phyloP scores from a whole-genome alignment of 2,329 filamentous ascomycete genomes.

The Stagonosporopsis cucurbitacearum region DNA sequence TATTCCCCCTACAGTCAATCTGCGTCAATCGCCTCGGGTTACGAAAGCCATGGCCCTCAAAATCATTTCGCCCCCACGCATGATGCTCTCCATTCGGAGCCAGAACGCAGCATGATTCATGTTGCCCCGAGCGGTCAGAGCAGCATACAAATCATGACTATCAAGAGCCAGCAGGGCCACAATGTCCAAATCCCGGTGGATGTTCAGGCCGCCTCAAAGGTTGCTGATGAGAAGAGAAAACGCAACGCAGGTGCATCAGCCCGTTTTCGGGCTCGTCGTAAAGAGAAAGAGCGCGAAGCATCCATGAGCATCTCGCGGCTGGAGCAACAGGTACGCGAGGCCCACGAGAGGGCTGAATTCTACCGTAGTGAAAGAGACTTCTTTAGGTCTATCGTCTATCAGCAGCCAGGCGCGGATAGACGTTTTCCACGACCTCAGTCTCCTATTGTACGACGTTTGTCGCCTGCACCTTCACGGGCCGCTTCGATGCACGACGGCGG shows the following conservation, averaged over 20 bases:
- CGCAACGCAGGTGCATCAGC: conserved; percentile 86
- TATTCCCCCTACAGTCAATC: conserved; percentile 50
- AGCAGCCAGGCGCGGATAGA: conserved; percentile 61
- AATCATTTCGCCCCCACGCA: conserved; percentile 26
- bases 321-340: conserved; percentile 71
- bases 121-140: conserved; percentile 56
- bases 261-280: conserved; percentile 79
- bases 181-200: conserved; percentile 73
- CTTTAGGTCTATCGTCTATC: conserved; percentile 63
- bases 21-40: conserved; percentile 44
- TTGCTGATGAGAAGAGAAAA: conserved; percentile 84
- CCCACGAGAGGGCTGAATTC: conserved; percentile 72
- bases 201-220: conserved; percentile 79
- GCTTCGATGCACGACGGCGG: conserved; percentile 38
- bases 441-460: conserved; percentile 48
- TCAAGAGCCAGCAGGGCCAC: conserved; percentile 58
- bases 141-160: conserved; percentile 61
- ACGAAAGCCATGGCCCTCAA: conserved; percentile 43
- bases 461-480: conserved; percentile 36
- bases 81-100: conserved; percentile 20
- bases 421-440: conserved; percentile 55
- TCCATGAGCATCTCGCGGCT: conserved; percentile 72
- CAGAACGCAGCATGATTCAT: conserved; percentile 51
- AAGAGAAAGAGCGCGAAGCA: conserved; percentile 80
- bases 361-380: conserved; percentile 77